Conservation (phyloP, 2,329 filamentous ascomycete species). For the Phyllosticta citrichinensis region DNA sequence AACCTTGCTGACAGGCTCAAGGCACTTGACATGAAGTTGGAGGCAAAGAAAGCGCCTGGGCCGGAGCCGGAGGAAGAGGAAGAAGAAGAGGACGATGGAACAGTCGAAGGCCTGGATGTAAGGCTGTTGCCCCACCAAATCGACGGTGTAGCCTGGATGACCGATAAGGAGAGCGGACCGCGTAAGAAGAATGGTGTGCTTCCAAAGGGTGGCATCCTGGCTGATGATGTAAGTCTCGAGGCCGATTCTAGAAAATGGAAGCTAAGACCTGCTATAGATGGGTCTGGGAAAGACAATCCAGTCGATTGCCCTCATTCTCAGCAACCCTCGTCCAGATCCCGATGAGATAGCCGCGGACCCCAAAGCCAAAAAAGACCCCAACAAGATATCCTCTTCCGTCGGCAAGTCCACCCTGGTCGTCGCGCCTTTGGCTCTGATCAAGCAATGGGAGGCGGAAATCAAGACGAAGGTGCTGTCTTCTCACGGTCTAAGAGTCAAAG, state of each 20-base stretch:
- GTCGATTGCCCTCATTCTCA: constrained; percentile 78
- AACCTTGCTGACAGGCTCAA: constrained; percentile 36
- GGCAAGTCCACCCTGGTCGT: constrained; percentile 82
- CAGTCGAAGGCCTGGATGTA: constrained; percentile 72
- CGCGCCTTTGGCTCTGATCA: constrained; percentile 84
- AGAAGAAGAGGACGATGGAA: constrained; percentile 48
- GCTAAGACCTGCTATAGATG: constrained; percentile 45
- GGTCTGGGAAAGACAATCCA: constrained; percentile 94
- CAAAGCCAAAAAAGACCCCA: constrained; percentile 40
- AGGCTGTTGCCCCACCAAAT: constrained; percentile 89
- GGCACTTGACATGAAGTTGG: constrained; percentile 32
- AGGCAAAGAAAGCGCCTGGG: constrained; percentile 44
- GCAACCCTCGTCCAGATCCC: constrained; percentile 56
- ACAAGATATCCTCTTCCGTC: constrained; percentile 57
- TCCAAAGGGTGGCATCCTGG: constrained; percentile 87
- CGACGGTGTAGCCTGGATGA: constrained; percentile 92
- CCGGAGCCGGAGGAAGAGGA: constrained; percentile 30
- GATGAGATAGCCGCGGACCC: constrained; percentile 45
- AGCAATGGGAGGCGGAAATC: constrained; percentile 94
- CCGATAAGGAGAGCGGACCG: constrained; percentile 75
- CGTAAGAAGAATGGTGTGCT: constrained; percentile 69
- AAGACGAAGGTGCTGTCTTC: constrained; percentile 64
- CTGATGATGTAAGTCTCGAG: constrained; percentile 57
- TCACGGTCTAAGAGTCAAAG: constrained; percentile 67
- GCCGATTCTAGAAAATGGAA: background rate